phyloP scores from a whole-genome alignment of 2,329 filamentous ascomycete genomes.

The Cercospora sp. region DNA sequence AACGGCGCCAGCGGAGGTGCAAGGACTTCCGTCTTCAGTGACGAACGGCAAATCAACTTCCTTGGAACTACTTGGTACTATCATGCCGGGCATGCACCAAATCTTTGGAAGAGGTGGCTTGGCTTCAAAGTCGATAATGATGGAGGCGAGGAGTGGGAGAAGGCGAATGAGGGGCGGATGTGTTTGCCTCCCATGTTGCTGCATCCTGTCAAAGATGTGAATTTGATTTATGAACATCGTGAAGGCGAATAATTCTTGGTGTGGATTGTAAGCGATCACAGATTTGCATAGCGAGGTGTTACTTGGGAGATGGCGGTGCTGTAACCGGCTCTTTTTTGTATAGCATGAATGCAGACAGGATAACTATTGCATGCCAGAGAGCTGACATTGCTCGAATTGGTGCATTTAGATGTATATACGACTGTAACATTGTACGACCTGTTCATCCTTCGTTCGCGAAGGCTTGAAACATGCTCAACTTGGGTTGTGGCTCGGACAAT shows the following conservation, averaged over 20 bases:
- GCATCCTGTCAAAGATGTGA: constrained; percentile 54
- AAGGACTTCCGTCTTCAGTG: constrained; percentile 51
- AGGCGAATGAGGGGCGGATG: constrained; percentile 49
- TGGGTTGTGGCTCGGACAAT: not conserved
- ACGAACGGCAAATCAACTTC: constrained; percentile 57
- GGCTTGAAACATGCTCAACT: not conserved
- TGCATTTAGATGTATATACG: not conserved
- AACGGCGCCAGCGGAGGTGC: constrained; percentile 53
- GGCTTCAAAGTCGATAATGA: constrained; percentile 55
- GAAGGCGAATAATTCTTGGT: constrained; percentile 27
- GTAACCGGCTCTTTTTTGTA: not conserved
- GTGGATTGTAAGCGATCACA: not conserved
- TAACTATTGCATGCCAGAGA: not conserved
- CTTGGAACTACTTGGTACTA: constrained; percentile 56
- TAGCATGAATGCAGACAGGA: not conserved
- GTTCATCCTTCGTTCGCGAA: not conserved
- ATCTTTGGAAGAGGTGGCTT: constrained; percentile 58
- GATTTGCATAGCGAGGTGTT: constrained; percentile 5
- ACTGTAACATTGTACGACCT: not conserved
- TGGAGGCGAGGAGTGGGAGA: constrained; percentile 49
- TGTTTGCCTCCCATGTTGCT: constrained; percentile 51
- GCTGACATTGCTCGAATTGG: not conserved
- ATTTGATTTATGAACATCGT: constrained; percentile 47
- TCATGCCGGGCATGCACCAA: constrained; percentile 53
- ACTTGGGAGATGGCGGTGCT: not conserved